Evolutionary conservation across 257 asterid genomes (phyloP).

Genomic region (Phtheirospermum japonicum): DNA sequence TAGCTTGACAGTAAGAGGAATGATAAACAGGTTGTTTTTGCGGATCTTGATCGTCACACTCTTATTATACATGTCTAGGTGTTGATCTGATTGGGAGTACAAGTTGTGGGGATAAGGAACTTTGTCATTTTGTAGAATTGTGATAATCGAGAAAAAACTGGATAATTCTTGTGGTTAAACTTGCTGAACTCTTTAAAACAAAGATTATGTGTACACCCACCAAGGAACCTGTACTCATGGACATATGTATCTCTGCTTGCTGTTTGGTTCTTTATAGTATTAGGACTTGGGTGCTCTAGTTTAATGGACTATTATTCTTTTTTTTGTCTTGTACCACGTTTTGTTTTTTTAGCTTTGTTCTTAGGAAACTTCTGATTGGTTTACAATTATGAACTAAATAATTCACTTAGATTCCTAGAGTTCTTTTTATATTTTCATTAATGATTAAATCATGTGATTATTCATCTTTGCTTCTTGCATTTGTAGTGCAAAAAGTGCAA

Average conservation of each 20-base stretch:
- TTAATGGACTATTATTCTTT: conserved; percentile 5
- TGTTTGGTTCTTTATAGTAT: conserved; percentile 6
- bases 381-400: conserved; percentile 5
- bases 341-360: conserved; percentile 8
- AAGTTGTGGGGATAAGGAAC: conserved; percentile 8
- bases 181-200: conserved; percentile 19
- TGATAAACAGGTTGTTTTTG: neutral
- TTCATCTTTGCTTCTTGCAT: conserved; percentile 33
- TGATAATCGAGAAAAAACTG: neutral
- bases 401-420: conserved; percentile 17
- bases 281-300: conserved; percentile 17
- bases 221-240: conserved; percentile 13
- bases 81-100: conserved; percentile 14
- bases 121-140: neutral
- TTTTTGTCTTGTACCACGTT: conserved; percentile 3
- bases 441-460: conserved; percentile 13
- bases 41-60: conserved; percentile 3
- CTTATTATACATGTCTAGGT: neutral
- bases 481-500: conserved; percentile 87
- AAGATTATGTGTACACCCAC: conserved; percentile 9
- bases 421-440: conserved; percentile 1
- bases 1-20: conserved; percentile 12
- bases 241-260: neutral
- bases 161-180: neutral
- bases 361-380: conserved; percentile 10